These are phyloP conservation scores for Ilyonectria mors-panacis DNA, from an alignment of 2,329 filamentous ascomycete genomes.

Conservation along the genomic window DNA sequence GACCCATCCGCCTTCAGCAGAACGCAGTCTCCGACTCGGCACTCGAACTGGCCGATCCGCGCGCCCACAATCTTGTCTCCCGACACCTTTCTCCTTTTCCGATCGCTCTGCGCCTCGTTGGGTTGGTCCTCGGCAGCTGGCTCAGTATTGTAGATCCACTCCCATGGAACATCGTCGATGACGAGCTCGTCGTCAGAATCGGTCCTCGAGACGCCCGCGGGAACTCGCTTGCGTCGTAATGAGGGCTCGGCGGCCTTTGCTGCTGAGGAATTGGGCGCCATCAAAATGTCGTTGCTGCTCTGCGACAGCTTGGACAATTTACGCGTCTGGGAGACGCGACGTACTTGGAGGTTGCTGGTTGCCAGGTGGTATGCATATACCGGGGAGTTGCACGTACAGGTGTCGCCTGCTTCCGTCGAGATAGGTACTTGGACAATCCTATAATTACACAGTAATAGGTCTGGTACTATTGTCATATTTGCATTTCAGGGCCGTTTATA, in stretches of 20 bases:
- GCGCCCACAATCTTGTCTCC: slow-evolving; percentile 80
- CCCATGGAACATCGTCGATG: slow-evolving; percentile 80
- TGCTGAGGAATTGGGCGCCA: slow-evolving; percentile 44
- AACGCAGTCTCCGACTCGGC: slow-evolving; percentile 85
- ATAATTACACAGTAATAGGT: neutral
- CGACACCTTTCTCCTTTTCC: slow-evolving; percentile 54
- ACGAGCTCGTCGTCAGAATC: slow-evolving; percentile 92
- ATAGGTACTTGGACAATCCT: neutral
- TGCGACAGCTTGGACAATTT: slow-evolving; percentile 23
- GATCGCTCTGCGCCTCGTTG: slow-evolving; percentile 50
- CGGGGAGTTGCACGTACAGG: slow-evolving; percentile 31
- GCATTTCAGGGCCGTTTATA: neutral
- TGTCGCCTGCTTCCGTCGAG: neutral
- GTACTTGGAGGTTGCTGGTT: slow-evolving; percentile 35
- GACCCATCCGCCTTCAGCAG: slow-evolving; percentile 89
- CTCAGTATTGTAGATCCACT: slow-evolving; percentile 77
- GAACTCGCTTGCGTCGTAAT: slow-evolving; percentile 35
- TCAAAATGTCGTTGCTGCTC: slow-evolving; percentile 36
- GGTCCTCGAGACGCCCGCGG: slow-evolving; percentile 75
- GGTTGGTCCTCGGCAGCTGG: slow-evolving; percentile 50
- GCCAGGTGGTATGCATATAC: slow-evolving; percentile 43
- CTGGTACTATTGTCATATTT: neutral
- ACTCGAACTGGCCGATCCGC: slow-evolving; percentile 85
- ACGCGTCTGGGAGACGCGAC: slow-evolving; percentile 53
- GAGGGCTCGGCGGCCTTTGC: slow-evolving; percentile 38